Evolutionary conservation across 345 rosid genomes (phyloP), one percentile per base, ranked within the genome.

Genomic region (Turnera subulata): DNA sequence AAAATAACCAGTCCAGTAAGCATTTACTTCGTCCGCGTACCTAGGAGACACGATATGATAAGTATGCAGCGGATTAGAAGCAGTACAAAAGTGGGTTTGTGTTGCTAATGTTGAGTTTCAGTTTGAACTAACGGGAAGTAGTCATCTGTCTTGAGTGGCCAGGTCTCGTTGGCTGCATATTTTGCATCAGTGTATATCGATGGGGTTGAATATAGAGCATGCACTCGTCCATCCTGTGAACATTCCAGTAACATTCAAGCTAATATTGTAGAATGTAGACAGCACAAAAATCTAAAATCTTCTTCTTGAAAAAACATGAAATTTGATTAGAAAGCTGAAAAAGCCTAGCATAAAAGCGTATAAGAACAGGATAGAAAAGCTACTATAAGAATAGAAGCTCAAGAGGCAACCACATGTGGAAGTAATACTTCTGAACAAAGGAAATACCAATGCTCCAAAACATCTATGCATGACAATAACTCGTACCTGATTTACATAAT

Each of bases 1-100:
- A 74, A 77, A 80, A 61, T 61, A 80, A 50, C 85, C 85, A 4
- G 85, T 80, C 85, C 85, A 80, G 44, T 77, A 80, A 49, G 80
- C 78, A 69, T 80, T 72, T 69, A 40, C 59, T 4, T 29, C 40
- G 59, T 80, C 85, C 64, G 82, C 85, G 63, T 80, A 77, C 59
- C 85, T 80, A 73, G 47, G 22, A 61, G 38, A 17, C 43, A 16
- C 37, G 64, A 22, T 24, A 29, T 29, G 25, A 29, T 42, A 50
- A 33, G 35, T 29, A 29, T 4, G 35, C 35, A 29, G 35, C 35
- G 4, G 35, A 8, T 29, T 29, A 29, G 8, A 29, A 8, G 35
- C 32, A 17, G 19, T 47, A 22, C 45, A 44, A 56, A 18, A 38
- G 57, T n/a, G 47, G 21, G 26, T 20, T 22, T 23, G 47, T 15